Conservation (phyloP, 257 asterid species). For the Nicotiana tabacum region DNA sequence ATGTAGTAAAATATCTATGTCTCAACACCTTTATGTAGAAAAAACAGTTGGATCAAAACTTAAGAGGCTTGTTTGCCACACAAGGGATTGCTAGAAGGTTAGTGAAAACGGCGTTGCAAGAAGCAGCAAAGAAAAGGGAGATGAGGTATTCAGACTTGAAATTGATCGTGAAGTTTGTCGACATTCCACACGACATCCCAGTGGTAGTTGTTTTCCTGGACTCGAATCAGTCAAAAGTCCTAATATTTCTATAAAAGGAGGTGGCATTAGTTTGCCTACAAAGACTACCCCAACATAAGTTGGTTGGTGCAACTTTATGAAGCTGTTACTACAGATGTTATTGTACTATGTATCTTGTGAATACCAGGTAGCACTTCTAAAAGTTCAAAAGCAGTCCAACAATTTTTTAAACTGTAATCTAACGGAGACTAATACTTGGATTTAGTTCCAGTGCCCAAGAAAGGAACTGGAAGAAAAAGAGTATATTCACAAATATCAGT, state of each 20-base stretch:
- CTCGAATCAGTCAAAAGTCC: slow-evolving; percentile 42
- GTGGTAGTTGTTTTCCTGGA: slow-evolving; percentile 71
- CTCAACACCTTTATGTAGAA: background rate
- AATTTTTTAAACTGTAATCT: slow-evolving; percentile 46
- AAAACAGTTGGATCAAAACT: background rate
- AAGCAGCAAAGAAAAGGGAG: slow-evolving; percentile 89
- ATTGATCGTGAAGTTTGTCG: slow-evolving; percentile 83
- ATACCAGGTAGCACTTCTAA: slow-evolving; percentile 38
- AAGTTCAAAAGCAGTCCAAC: slow-evolving; percentile 33
- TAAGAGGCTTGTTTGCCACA: background rate
- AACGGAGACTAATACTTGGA: slow-evolving; percentile 32
- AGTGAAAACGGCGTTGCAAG: slow-evolving; percentile 71
- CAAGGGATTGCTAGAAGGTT: slow-evolving; percentile 86
- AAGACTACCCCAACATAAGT: slow-evolving; percentile 33
- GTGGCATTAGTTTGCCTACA: slow-evolving; percentile 49
- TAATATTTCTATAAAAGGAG: slow-evolving; percentile 62
- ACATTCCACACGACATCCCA: slow-evolving; percentile 82
- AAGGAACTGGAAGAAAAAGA: slow-evolving; percentile 16
- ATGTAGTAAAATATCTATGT: background rate
- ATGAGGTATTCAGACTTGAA: slow-evolving; percentile 93
- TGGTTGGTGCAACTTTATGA: slow-evolving; percentile 28
- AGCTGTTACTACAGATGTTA: slow-evolving; percentile 14
- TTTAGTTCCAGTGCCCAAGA: slow-evolving; percentile 32
- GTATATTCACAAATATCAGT: slow-evolving; percentile 20
- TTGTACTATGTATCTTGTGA: slow-evolving; percentile 29